Base-by-base conservation (phyloP, 2,329 filamentous ascomycete genomes). In the Xylariaceae sp. region DNA sequence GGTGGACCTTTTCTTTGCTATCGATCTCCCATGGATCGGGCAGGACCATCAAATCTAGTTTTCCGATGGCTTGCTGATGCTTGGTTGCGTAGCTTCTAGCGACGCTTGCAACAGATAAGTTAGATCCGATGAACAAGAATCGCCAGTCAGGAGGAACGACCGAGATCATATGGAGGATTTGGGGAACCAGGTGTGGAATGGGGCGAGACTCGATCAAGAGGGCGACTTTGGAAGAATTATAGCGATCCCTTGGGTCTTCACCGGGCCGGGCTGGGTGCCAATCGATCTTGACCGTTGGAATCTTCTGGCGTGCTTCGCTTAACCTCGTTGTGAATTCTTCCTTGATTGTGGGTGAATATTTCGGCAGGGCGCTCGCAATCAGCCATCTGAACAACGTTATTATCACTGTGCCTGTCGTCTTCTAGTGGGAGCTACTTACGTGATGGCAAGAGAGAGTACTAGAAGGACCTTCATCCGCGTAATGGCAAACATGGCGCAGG, bases 61-160 rank as follows among this genome's bases (percentile, higher is more conserved):
- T 83, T 21, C 81, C 81, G 42, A 76, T 74, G 20, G 74, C 71
- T 62, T 79, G 75, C 63, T 82, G 80, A 57, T 79, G 74, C 63
- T 78, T 75, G 47, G 79, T 77, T 20, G 79, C 75, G 50, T 75
- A 75, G 53, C 76, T 75, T 42, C 78, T 71, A 20, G 73, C 73
- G 9, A 84, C 70, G 58, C 73, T 74, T 43, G 74, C 69, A 20
- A 80, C 74, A 50, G 79, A 82, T 61, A 76, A 70, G 32, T 76
- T 73, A 29, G 80, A 78, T 49, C 81, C 80, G 59, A 83, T 74
- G 65, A 83, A 81, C 58, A 80, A 65, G 66, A 83, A 81, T 44
- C 76, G 77, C 81, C 81, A 84, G 64, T 83, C 81, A 6, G 78
- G 76, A 1, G 80, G 80, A 1, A 81, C 77, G 20, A 82, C 78